A percentile compares a stretch with the other conserved stretches of the same genome.
These are phyloP conservation scores for Pseudozyma thailandica DNA, from an alignment of 1,284 basidiomycete species.

Conservation along the genomic window DNA sequence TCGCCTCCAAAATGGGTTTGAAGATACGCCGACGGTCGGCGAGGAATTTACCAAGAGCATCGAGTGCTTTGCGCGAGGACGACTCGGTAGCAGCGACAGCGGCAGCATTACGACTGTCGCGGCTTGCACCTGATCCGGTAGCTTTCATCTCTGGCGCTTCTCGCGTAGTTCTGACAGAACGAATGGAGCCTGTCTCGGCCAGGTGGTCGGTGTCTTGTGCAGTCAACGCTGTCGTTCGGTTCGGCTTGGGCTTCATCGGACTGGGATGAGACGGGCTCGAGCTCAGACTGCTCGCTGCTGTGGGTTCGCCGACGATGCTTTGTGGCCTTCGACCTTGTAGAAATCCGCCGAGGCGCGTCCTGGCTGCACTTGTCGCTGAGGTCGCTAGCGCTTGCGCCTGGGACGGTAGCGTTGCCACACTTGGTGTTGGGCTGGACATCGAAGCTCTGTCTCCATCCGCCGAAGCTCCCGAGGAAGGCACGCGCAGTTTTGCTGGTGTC, in stretches of 20 bases:
- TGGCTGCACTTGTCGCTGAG: slow-evolving; percentile 21
- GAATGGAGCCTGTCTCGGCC: slow-evolving; percentile 40
- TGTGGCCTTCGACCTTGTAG: slow-evolving; percentile 39
- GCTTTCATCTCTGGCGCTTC: slow-evolving; percentile 43
- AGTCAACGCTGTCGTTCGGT: slow-evolving; percentile 2
- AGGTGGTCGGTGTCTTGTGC: slow-evolving; percentile 20
- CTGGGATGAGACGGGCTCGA: slow-evolving; percentile 35
- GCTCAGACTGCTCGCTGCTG: slow-evolving; percentile 20
- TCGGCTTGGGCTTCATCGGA: slow-evolving; percentile 27
- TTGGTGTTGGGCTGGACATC: slow-evolving; percentile 25
- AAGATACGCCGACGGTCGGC: slow-evolving; percentile 65
- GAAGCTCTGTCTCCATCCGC: slow-evolving; percentile 17
- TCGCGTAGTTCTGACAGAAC: slow-evolving; percentile 28
- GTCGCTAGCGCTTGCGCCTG: slow-evolving; percentile 21
- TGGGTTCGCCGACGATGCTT: slow-evolving; percentile 42
- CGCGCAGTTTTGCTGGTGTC: slow-evolving; percentile 27
- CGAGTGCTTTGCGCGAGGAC: slow-evolving; percentile 47
- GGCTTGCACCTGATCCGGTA: slow-evolving; percentile 25
- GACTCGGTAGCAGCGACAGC: slow-evolving; percentile 7
- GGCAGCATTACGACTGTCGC: slow-evolving; percentile 18
- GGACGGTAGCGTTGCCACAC: slow-evolving; percentile 18
- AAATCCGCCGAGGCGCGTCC: slow-evolving; percentile 60
- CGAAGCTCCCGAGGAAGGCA: slow-evolving; percentile 1
- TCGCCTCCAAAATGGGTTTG: slow-evolving; percentile 56
- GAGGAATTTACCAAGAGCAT: slow-evolving; percentile 64